Evolutionary conservation across 169 alveolate genomes (phyloP).

Genomic region (Theileria annulata): DNA sequence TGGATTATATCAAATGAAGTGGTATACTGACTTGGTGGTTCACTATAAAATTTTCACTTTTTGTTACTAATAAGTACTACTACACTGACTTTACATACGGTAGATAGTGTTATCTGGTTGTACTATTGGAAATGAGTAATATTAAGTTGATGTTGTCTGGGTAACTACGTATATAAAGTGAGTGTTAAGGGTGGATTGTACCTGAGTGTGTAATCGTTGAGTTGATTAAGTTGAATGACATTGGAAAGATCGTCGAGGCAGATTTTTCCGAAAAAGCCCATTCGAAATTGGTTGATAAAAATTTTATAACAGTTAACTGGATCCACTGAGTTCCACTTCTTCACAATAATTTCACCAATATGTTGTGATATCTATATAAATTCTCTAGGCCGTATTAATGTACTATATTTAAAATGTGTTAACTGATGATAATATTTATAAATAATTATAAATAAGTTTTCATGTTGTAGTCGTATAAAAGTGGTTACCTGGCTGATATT

Average conservation of each 20-base stretch:
- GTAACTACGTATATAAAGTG: neutral
- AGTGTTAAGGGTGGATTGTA: neutral
- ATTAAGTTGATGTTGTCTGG: neutral
- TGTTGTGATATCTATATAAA: slow-evolving; percentile 33
- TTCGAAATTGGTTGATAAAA: slow-evolving; percentile 59
- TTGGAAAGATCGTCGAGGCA: slow-evolving; percentile 60
- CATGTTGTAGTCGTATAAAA: neutral
- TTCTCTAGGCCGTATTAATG: no score
- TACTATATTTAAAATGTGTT: neutral
- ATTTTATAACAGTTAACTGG: slow-evolving; percentile 57
- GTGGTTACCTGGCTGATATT: slow-evolving; percentile 30
- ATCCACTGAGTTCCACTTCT: slow-evolving; percentile 47
- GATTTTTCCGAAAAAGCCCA: slow-evolving; percentile 54
- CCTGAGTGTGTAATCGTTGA: slow-evolving; percentile 54
- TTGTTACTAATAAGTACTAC: neutral
- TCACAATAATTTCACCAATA: slow-evolving; percentile 34
- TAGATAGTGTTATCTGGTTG: neutral
- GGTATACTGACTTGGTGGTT: slow-evolving; percentile 18
- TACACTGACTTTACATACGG: neutral
- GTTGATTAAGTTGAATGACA: slow-evolving; percentile 43
- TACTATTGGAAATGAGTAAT: neutral
- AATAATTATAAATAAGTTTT: neutral
- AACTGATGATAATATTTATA: neutral
- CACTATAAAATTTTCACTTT: slow-evolving; percentile 6
- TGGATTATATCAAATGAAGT: slow-evolving; percentile 14